These are phyloP conservation scores for Fusarium sp. DNA, from an alignment of 2,329 filamentous ascomycete species.

Conservation along the genomic window DNA sequence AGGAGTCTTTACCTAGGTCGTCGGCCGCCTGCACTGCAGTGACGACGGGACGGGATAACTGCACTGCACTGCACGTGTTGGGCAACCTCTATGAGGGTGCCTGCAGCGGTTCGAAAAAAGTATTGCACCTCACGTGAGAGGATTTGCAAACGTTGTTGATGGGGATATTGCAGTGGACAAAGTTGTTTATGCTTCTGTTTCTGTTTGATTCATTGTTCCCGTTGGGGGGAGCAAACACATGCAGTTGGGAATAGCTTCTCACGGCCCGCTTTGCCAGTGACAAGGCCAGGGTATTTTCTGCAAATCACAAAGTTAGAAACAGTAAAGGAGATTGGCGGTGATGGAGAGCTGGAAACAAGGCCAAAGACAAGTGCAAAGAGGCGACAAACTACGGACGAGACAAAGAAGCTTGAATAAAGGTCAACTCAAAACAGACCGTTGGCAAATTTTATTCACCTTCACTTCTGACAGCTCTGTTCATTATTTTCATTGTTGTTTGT, in stretches of 20 bases:
- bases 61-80: background rate
- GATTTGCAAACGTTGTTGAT: background rate
- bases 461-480: background rate
- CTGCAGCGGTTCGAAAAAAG: background rate
- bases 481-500: background rate
- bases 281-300: background rate
- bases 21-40: background rate
- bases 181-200: background rate
- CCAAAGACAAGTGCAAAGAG: background rate
- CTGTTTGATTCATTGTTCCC: background rate
- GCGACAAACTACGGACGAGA: background rate
- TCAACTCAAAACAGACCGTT: background rate
- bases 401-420: background rate
- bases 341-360: background rate
- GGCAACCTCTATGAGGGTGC: background rate
- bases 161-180: background rate
- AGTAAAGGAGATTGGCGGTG: background rate
- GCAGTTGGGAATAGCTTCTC: background rate
- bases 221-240: background rate
- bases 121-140: background rate
- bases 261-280: background rate
- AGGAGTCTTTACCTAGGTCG: background rate
- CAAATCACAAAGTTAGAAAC: background rate
- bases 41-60: background rate
- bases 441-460: background rate